Evolutionary conservation across 441 rosid genomes (phyloP).

Genomic region (Euphorbia celastroides): DNA sequence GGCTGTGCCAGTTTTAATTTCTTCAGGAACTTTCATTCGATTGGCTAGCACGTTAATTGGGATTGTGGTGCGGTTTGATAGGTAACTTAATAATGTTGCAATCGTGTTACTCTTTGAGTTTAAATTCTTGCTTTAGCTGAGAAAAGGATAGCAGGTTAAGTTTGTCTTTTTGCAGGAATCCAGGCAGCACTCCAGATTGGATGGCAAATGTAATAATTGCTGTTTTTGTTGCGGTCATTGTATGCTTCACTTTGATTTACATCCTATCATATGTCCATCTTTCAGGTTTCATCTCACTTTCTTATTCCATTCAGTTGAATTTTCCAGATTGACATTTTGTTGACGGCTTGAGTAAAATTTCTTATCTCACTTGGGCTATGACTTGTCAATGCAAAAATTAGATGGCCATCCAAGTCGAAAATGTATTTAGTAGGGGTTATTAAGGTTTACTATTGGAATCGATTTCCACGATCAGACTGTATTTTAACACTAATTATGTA

Average conservation of each 20-base stretch:
- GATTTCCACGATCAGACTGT: not conserved
- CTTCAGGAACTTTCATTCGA: conserved; percentile 66
- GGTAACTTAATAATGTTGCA: conserved; percentile 38
- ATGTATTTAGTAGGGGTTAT: not conserved
- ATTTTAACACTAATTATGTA: conserved; percentile 11
- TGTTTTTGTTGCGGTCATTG: conserved; percentile 47
- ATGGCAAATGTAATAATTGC: conserved; percentile 50
- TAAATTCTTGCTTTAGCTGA: conserved; percentile 2
- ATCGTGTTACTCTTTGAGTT: not conserved
- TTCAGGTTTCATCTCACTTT: conserved; percentile 48
- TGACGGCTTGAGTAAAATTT: not conserved
- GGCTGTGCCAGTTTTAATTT: conserved; percentile 62
- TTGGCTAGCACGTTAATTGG: conserved; percentile 50
- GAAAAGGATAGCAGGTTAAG: not conserved
- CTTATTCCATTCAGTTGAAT: conserved; percentile 19
- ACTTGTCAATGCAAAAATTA: not conserved
- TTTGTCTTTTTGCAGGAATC: conserved; percentile 60
- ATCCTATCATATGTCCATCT: conserved; percentile 84
- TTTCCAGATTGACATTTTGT: conserved; percentile 5
- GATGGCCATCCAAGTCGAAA: not conserved
- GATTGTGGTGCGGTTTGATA: conserved; percentile 66
- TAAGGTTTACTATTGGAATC: not conserved
- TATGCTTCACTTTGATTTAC: conserved; percentile 71
- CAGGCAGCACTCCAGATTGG: conserved; percentile 90
- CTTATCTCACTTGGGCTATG: not conserved